A percentile compares a stretch with the other conserved stretches of the same genome.
Evolutionary conservation across 2,329 filamentous ascomycete species (phyloP).

Genomic region (Diaporthe caulivora): DNA sequence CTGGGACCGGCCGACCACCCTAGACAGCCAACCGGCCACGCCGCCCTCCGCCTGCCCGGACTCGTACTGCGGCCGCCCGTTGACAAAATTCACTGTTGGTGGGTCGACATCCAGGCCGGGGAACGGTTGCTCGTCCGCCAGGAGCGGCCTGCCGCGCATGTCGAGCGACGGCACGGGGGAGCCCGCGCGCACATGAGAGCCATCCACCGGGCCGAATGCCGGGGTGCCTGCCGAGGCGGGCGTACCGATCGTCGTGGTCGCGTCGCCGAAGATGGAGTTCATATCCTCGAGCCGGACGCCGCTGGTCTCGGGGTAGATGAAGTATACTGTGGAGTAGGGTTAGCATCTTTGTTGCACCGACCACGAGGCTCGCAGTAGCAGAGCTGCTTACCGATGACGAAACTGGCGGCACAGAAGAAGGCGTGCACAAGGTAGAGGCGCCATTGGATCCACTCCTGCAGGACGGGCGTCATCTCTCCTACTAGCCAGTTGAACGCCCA

Average conservation of each 20-base stretch:
- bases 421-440: conserved; percentile 94
- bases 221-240: conserved; percentile 84
- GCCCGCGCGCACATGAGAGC: conserved; percentile 81
- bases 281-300: conserved; percentile 97
- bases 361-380: neutral
- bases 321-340: conserved; percentile 77
- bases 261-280: conserved; percentile 94
- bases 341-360: conserved; percentile 38
- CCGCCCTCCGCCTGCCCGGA: conserved; percentile 47
- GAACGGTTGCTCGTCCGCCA: conserved; percentile 76
- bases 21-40: conserved; percentile 64
- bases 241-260: conserved; percentile 83
- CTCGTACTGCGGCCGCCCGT: conserved; percentile 55
- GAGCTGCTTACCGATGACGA: conserved; percentile 87
- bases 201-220: conserved; percentile 78
- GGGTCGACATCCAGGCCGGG: conserved; percentile 87
- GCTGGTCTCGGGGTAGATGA: conserved; percentile 96
- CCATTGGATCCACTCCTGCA: conserved; percentile 95
- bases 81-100: conserved; percentile 69
- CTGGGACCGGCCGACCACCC: conserved; percentile 48
- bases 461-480: conserved; percentile 91
- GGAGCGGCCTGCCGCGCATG: conserved; percentile 67
- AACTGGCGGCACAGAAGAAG: conserved; percentile 95
- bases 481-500: conserved; percentile 99
- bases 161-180: conserved; percentile 87